Percentiles rank a stretch among this genome's conserved stretches.
These are phyloP conservation scores for Botryotinia globosa DNA, from an alignment of 2,329 filamentous ascomycete species.

Conservation along the genomic window DNA sequence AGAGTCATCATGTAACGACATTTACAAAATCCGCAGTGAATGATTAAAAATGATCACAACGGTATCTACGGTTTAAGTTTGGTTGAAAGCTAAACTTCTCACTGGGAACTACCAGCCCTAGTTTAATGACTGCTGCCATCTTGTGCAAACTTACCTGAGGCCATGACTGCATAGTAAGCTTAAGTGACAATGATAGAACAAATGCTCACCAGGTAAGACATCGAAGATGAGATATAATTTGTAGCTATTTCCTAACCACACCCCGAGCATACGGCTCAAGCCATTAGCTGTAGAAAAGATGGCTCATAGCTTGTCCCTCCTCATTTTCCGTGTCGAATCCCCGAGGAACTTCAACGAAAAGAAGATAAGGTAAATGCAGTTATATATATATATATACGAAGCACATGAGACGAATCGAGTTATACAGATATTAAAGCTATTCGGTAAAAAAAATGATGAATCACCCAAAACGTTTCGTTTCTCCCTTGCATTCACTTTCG, in stretches of 20 bases:
- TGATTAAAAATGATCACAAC: fast-evolving
- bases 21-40: neutral
- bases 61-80: neutral
- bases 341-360: neutral
- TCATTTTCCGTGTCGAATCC: fast-evolving
- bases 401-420: neutral
- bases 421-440: neutral
- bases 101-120: too few species aligned
- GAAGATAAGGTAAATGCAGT: neutral
- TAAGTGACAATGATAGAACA: neutral
- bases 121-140: neutral
- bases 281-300: neutral
- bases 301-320: neutral
- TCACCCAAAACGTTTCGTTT: neutral
- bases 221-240: fast-evolving
- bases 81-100: fast-evolving
- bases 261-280: fast-evolving
- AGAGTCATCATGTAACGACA: fast-evolving
- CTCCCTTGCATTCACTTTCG: neutral
- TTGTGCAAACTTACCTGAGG: too few species aligned
- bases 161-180: neutral
- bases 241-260: too few species aligned
- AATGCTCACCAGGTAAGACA: too few species aligned
- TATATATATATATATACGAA: neutral
- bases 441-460: neutral